phyloP scores from a whole-genome alignment of 2,329 filamentous ascomycete species.

The Ascochyta clinopodiicola region DNA sequence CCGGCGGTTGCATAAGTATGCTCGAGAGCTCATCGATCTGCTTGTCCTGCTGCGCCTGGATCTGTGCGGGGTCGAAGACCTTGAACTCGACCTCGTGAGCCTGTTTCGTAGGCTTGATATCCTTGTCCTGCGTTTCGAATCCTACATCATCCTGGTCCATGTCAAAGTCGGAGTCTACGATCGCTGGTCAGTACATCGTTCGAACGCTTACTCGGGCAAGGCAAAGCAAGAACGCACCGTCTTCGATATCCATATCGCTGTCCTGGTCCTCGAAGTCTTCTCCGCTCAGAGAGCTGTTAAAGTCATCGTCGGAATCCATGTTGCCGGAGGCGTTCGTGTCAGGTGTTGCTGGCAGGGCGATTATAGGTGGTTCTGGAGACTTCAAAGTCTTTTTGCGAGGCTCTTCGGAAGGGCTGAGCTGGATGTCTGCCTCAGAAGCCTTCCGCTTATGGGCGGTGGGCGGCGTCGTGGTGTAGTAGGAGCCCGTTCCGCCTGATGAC shows the following conservation, averaged over 20 bases:
- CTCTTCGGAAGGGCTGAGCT: conserved; percentile 33
- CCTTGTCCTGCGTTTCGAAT: conserved; percentile 70
- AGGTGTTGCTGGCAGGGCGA: conserved; percentile 42
- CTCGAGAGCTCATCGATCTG: conserved; percentile 90
- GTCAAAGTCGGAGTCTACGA: conserved; percentile 58
- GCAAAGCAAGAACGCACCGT: conserved; percentile 40
- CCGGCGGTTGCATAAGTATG: conserved; percentile 86
- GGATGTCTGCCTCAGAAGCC: conserved; percentile 45
- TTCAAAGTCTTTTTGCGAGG: conserved; percentile 40
- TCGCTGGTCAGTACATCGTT: conserved; percentile 26
- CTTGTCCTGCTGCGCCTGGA: conserved; percentile 82
- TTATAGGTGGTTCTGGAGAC: conserved; percentile 23
- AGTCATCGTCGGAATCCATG: conserved; percentile 97
- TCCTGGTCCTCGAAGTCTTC: conserved; percentile 78
- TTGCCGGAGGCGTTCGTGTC: conserved; percentile 52
- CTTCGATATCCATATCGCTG: conserved; percentile 66
- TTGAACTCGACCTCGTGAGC: conserved; percentile 85
- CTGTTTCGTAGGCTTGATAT: conserved; percentile 74
- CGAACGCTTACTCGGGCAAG: background rate
- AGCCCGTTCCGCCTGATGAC: conserved; percentile 50
- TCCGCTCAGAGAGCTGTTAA: conserved; percentile 83
- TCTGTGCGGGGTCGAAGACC: conserved; percentile 79
- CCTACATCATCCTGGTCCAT: conserved; percentile 67
- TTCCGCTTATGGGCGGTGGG: conserved; percentile 48
- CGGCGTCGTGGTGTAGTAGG: conserved; percentile 46